Percentiles rank a stretch among this genome's conserved stretches.
Evolutionary conservation across 2,329 filamentous ascomycete species (phyloP).

Genomic region (Drechslerella dactyloides): DNA sequence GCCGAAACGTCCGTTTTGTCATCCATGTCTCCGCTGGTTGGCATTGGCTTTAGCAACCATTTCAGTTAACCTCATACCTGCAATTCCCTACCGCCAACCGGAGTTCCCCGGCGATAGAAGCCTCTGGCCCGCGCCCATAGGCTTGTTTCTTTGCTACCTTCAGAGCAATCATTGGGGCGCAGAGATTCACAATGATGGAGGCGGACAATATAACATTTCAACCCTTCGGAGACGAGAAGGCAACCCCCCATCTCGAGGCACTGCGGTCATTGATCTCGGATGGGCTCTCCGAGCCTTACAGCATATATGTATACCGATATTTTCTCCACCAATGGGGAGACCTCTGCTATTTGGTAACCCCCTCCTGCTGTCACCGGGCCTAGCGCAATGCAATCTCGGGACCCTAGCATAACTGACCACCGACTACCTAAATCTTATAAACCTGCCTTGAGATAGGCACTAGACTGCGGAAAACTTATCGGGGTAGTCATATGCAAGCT

Average conservation of each 20-base stretch:
- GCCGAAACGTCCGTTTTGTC: too few species aligned
- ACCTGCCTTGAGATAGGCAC: slow-evolving; percentile 63
- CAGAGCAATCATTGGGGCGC: too few species aligned
- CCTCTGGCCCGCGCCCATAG: too few species aligned
- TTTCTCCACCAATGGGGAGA: slow-evolving; percentile 98
- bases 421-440: slow-evolving; percentile 16
- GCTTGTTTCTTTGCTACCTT: background rate
- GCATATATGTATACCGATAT: slow-evolving; percentile 98
- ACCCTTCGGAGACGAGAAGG: slow-evolving; percentile 58
- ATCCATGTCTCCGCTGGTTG: too few species aligned
- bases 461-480: slow-evolving; percentile 71
- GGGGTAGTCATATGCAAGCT: slow-evolving; percentile 96
- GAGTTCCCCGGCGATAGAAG: too few species aligned
- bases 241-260: slow-evolving; percentile 74
- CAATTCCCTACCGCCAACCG: too few species aligned
- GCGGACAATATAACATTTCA: slow-evolving; percentile 38
- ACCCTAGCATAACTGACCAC: background rate
- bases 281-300: slow-evolving; percentile 96
- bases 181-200: slow-evolving; percentile 15
- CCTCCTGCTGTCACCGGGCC: background rate
- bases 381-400: too few species aligned
- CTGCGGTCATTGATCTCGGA: slow-evolving; percentile 94
- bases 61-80: too few species aligned
- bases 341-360: slow-evolving; percentile 85
- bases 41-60: too few species aligned